A percentile compares a stretch with the other conserved stretches of the same genome.
phyloP scores from a whole-genome alignment of 192 early-diverging fungal species.

The Backusella psychrophila region DNA sequence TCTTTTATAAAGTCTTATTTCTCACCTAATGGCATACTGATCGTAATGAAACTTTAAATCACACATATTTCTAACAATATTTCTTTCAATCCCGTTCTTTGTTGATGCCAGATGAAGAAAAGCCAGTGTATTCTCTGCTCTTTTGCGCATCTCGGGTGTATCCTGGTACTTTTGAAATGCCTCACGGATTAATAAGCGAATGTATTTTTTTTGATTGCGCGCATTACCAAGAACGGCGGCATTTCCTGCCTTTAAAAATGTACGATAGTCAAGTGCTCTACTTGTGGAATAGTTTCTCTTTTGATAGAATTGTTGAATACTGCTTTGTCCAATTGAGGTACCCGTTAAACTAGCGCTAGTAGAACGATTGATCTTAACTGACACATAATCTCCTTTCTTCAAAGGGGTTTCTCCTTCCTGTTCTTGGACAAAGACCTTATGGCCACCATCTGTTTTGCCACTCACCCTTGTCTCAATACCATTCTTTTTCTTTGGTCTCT shows the following conservation, averaged over 20 bases:
- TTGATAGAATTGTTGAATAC: slow-evolving; percentile 16
- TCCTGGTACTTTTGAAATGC: not conserved
- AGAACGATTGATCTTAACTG: slow-evolving; percentile 14
- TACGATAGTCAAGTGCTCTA: not conserved
- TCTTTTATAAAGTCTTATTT: not conserved
- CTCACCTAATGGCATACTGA: slow-evolving; percentile 10
- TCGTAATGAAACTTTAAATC: not conserved
- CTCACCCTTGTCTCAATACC: slow-evolving; percentile 35
- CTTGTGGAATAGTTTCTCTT: not conserved
- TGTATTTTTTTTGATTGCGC: not conserved
- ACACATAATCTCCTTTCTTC: slow-evolving; percentile 29
- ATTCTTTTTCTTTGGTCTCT: slow-evolving; percentile 37
- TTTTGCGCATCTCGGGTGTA: not conserved
- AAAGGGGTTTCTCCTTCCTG: slow-evolving; percentile 9
- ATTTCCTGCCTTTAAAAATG: slow-evolving; percentile 9
- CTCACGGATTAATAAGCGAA: slow-evolving; percentile 2
- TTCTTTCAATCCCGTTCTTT: slow-evolving; percentile 5
- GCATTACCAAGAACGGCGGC: not conserved
- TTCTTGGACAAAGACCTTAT: slow-evolving; percentile 60
- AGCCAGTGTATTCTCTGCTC: slow-evolving; percentile 8
- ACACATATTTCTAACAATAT: slow-evolving; percentile 16
- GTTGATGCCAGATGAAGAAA: slow-evolving; percentile 10
- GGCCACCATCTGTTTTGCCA: slow-evolving; percentile 67
- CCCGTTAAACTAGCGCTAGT: slow-evolving; percentile 33
- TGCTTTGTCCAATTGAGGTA: not conserved